Evolutionary conservation across 352 stramenopile genomes (phyloP), one percentile per base, ranked within the genome.

Genomic region (Blastocystis sp.): DNA sequence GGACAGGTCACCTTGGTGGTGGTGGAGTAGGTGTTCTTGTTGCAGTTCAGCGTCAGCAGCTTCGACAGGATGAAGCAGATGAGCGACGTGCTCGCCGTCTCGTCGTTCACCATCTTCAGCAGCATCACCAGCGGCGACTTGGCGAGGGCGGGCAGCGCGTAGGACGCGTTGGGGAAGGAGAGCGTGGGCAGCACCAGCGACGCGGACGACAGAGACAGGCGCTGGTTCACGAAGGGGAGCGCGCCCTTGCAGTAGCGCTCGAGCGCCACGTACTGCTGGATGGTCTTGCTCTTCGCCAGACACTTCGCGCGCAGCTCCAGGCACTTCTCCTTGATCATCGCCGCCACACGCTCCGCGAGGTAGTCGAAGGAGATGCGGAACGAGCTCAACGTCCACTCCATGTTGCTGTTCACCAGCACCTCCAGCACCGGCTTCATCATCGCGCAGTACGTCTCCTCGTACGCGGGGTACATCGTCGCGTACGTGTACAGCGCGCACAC

Each of bases 361-460:
- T n/a, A 3, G n/a, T 29, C 24, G 24, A 33, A 61, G 26, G 33
- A 16, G 39, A 69, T 50, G 31, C 2, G 10, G 37, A 21, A 16
- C 26, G 26, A 12, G 26, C 19, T 21, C 9, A 21, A 16, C 29
- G 2, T 69, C 74, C 74, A 85, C 12, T 51, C 10, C 31, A 70
- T 62, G n/a, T 85, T 85, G n/a, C 66, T 85, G 26, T 66, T n/a
- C 10, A 69, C 51, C 4, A 85, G 29, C 24, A 69, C 29, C 35
- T 59, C n/a, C 6, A 67, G 51, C n/a, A 85, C 12, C 24, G 74
- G 74, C 35, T 85, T 55, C 74, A 85, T 60, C 74, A 85, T 55
- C 29, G 67, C n/a, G 26, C 24, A 55, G 35, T 85, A 85, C 13
- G 2, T 45, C 12, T 67, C 74, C 29, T 70, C 74, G 31, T 55